A percentile compares a stretch with the other conserved stretches of the same genome.
These are phyloP conservation scores for Verruconis gallopava DNA, from an alignment of 2,329 filamentous ascomycete species.

Conservation along the genomic window DNA sequence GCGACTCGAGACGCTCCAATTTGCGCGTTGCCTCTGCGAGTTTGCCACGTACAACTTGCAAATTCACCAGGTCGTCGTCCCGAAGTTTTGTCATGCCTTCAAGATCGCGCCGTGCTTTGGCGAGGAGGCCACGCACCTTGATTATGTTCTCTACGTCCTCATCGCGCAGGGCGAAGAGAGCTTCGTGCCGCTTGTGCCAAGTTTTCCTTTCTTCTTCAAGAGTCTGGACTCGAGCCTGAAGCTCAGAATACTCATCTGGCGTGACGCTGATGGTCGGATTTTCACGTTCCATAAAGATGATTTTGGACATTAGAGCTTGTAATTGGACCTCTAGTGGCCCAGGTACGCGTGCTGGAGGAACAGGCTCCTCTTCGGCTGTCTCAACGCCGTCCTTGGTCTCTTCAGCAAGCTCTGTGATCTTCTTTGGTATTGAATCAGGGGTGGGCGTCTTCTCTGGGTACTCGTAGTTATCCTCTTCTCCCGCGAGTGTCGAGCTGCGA, in stretches of 20 bases:
- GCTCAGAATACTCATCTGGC: neutral
- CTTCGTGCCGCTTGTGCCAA: constrained; percentile 25
- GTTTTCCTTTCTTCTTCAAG: constrained; percentile 26
- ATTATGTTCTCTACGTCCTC: constrained; percentile 32
- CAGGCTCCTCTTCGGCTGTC: constrained; percentile 9
- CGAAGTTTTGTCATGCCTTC: constrained; percentile 27
- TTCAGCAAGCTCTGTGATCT: neutral
- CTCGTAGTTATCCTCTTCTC: constrained; percentile 16
- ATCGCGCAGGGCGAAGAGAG: constrained; percentile 29
- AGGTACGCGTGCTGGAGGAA: constrained; percentile 21
- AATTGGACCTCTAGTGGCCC: constrained; percentile 25
- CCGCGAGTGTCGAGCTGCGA: constrained; percentile 21
- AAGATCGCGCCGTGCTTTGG: constrained; percentile 26
- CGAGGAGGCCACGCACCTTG: constrained; percentile 27
- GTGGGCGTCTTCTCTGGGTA: constrained; percentile 21
- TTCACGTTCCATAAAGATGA: constrained; percentile 7
- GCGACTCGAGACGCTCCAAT: constrained; percentile 17
- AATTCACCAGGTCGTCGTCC: constrained; percentile 29
- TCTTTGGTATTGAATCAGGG: neutral
- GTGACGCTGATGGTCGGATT: constrained; percentile 13
- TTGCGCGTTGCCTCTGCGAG: constrained; percentile 28
- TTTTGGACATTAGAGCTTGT: constrained; percentile 15
- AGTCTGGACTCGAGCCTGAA: constrained; percentile 11
- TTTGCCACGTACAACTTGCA: constrained; percentile 26
- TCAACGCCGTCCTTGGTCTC: constrained; percentile 16